These are phyloP conservation scores for Pontederia crassipes DNA, from an alignment of 176 grass and related monocot species.

Conservation along the genomic window DNA sequence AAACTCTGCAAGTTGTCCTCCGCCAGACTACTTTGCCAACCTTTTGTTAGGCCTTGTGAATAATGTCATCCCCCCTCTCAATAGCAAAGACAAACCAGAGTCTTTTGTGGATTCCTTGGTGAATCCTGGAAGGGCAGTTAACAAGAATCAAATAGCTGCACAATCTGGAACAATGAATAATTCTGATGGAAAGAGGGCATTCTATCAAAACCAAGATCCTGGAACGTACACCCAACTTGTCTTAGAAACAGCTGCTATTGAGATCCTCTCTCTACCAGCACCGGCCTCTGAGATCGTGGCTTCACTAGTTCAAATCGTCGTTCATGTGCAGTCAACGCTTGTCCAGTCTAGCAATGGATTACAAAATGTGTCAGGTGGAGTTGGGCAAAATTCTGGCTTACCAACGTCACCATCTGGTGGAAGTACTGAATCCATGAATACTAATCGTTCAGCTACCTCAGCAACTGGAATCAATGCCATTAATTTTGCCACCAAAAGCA, in stretches of 20 bases:
- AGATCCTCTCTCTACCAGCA: conserved; percentile 85
- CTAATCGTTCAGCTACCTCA: conserved; percentile 38
- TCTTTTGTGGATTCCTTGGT: conserved; percentile 31
- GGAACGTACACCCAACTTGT: conserved; percentile 95
- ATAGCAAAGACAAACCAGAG: conserved; percentile 71
- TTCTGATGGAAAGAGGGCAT: conserved; percentile 68
- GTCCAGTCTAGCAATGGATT: conserved; percentile 61
- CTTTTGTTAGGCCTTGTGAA: conserved; percentile 86
- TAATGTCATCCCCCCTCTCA: conserved; percentile 93
- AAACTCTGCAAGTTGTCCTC: conserved; percentile 55
- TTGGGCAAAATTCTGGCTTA: conserved; percentile 59
- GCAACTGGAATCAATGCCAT: conserved; percentile 52
- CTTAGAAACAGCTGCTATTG: conserved; percentile 92
- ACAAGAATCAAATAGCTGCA: conserved; percentile 44
- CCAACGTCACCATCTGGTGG: conserved; percentile 71
- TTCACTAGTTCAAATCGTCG: conserved; percentile 85
- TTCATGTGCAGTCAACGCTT: conserved; percentile 72
- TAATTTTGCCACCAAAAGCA: conserved; percentile 89
- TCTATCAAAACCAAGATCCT: conserved; percentile 98
- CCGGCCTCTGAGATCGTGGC: conserved; percentile 65
- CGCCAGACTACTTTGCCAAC: conserved; percentile 86
- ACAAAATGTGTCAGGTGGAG: conserved; percentile 46
- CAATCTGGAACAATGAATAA: conserved; percentile 47
- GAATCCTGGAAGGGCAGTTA: conserved; percentile 25
- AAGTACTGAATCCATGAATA: conserved; percentile 42